These are phyloP conservation scores for Mycena vulgaris DNA, from an alignment of 768 basidiomycete species.

Conservation along the genomic window DNA sequence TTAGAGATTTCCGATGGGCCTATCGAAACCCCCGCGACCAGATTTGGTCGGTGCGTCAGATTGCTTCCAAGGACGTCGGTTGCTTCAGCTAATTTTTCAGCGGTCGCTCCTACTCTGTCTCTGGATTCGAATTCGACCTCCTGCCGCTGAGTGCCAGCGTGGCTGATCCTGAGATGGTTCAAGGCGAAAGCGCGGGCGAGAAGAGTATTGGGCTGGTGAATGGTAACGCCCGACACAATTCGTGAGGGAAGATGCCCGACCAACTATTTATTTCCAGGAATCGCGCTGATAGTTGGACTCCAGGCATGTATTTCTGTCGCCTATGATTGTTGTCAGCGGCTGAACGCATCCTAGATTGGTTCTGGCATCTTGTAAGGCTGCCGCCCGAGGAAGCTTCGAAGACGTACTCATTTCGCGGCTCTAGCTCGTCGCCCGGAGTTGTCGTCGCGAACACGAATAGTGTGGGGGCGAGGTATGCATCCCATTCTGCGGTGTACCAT, in stretches of 20 bases:
- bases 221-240: conserved; percentile 61
- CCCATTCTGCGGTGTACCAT: neutral
- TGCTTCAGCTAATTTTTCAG: conserved; percentile 40
- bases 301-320: conserved; percentile 65
- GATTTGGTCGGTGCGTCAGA: conserved; percentile 53
- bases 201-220: conserved; percentile 85
- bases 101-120: conserved; percentile 76
- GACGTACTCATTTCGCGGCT: neutral
- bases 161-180: conserved; percentile 73
- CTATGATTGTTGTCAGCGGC: neutral
- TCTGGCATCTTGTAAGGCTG: conserved; percentile 90
- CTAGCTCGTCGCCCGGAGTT: conserved; percentile 92
- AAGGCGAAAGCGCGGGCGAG: conserved; percentile 64
- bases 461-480: conserved; percentile 73
- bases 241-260: neutral
- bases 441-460: conserved; percentile 91
- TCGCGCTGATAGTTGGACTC: conserved; percentile 86
- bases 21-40: conserved; percentile 44
- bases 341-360: conserved; percentile 70
- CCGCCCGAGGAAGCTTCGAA: neutral
- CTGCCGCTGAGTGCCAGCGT: conserved; percentile 85
- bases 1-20: conserved; percentile 84
- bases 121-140: conserved; percentile 87
- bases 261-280: conserved; percentile 61
- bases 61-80: neutral